phyloP scores from a whole-genome alignment of 306 rosid genomes.

The Lathyrus oleraceus region DNA sequence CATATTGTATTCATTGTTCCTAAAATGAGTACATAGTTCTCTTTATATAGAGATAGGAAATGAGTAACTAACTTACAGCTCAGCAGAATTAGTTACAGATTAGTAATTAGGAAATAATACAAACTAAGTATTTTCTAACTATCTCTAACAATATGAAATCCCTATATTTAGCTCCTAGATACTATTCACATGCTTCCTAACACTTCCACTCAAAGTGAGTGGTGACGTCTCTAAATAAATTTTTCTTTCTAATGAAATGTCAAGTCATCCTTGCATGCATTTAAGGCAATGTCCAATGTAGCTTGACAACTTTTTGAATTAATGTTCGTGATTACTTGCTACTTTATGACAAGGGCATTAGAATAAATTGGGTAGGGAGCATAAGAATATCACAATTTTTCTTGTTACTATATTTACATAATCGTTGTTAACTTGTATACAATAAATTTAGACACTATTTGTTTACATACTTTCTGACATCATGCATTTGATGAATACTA shows the following conservation, averaged over 20 bases:
- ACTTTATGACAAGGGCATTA: not conserved
- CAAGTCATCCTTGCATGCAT: not conserved
- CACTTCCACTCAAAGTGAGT: not conserved
- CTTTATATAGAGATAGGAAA: too few species aligned
- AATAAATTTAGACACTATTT: not conserved
- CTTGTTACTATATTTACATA: constrained; percentile 1
- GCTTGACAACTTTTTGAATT: not conserved
- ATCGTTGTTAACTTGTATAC: not conserved
- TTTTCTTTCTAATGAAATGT: not conserved
- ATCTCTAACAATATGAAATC: not conserved
- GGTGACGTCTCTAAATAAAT: not conserved
- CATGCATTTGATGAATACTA: too few species aligned
- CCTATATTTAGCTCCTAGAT: not conserved
- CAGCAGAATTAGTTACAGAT: too few species aligned
- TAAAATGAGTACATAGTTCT: too few species aligned
- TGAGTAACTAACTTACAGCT: too few species aligned
- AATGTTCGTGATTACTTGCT: not conserved
- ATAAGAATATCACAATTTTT: constrained; percentile 3
- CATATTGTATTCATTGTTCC: too few species aligned
- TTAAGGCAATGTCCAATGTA: not conserved
- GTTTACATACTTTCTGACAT: not conserved
- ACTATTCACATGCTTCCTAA: not conserved
- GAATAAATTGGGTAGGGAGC: not conserved
- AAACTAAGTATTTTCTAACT: too few species aligned
- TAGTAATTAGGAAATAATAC: too few species aligned